Base-by-base conservation (phyloP, 805 yeast species). In the Metschnikowia arizonensis region DNA sequence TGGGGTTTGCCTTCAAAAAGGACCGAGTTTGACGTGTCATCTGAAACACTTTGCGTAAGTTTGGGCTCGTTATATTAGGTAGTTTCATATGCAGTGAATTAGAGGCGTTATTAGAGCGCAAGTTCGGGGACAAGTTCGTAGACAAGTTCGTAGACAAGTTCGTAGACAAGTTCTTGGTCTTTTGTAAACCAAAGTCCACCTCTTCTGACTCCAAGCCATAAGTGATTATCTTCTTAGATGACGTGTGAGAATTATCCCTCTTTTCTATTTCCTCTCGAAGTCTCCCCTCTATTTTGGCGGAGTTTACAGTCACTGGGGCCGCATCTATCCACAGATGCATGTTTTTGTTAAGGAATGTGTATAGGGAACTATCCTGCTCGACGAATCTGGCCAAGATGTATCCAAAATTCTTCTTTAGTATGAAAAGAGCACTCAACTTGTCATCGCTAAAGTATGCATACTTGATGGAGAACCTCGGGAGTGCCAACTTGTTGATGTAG, bases 321-420 rank as follows among this genome's bases (percentile, higher is more conserved):
- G 42, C 18, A 19, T 30, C 23, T 5, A 23, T 30, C 42, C 42
- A 39, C 2, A 10, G 21, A 12, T 6, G 3, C 29, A 17, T 11
- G 9, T 41, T 33, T 12, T 19, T 41, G 4, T 18, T 24, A 18
- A 52, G 28, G 3, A 44, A 41, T 7, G 14, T 18, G 25, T 31
- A 36, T 11, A 51, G 40, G 12, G 14, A 29, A 17, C 24, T 21
- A 9, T 46, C 47, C 11, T 30, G 18, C 10, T 38, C 31, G 17
- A 33, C 14, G 29, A 50, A 47, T 3, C 42, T 19, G 19, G 47
- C 29, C 24, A 31, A 42, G 17, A 53, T 38, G 42, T 36, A 52
- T 18, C 58, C 58, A 17, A 43, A 52, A 43, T 40, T 49, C 40
- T 52, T 52, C 40, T 36, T 44, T 5, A 52, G 37, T 29, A 54